These are phyloP conservation scores for Neurospora sp. DNA, from an alignment of 495 filamentous ascomycete genomes.

Conservation along the genomic window DNA sequence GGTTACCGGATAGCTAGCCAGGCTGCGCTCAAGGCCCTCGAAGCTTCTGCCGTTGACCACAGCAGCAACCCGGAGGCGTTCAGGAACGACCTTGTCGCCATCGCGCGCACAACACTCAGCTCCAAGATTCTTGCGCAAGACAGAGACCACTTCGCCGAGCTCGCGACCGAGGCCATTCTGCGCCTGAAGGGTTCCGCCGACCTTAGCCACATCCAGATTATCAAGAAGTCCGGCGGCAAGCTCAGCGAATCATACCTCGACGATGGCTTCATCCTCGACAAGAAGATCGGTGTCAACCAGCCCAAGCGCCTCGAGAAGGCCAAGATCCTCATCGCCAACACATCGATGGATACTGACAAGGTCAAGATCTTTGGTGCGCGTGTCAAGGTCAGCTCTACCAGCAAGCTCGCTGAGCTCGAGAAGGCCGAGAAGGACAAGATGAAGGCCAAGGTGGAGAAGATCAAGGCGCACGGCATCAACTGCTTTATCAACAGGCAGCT, in stretches of 20 bases:
- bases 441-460: constrained; percentile 96
- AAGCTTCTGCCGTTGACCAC: constrained; percentile 77
- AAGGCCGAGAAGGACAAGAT: constrained; percentile 98
- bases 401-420: constrained; percentile 93
- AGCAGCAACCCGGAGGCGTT: constrained; percentile 73
- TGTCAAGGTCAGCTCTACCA: constrained; percentile 88
- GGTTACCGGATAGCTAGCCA: constrained; percentile 94
- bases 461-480: constrained; percentile 98
- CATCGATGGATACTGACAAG: constrained; percentile 98
- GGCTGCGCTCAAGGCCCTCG: constrained; percentile 75
- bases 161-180: constrained; percentile 89
- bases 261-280: constrained; percentile 96
- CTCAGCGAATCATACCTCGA: constrained; percentile 94
- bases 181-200: constrained; percentile 87
- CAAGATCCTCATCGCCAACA: constrained; percentile 96
- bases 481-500: constrained; percentile 99
- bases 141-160: constrained; percentile 77
- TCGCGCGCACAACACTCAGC: constrained; percentile 93
- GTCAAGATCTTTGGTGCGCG: constrained; percentile 98
- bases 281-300: constrained; percentile 97
- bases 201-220: constrained; percentile 95
- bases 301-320: constrained; percentile 95
- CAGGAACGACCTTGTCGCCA: constrained; percentile 78
- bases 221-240: constrained; percentile 98
- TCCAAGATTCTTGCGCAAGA: constrained; percentile 96